Conservation (phyloP, 148 eudicot genomes). For the Mesembryanthemum crystallinum region DNA sequence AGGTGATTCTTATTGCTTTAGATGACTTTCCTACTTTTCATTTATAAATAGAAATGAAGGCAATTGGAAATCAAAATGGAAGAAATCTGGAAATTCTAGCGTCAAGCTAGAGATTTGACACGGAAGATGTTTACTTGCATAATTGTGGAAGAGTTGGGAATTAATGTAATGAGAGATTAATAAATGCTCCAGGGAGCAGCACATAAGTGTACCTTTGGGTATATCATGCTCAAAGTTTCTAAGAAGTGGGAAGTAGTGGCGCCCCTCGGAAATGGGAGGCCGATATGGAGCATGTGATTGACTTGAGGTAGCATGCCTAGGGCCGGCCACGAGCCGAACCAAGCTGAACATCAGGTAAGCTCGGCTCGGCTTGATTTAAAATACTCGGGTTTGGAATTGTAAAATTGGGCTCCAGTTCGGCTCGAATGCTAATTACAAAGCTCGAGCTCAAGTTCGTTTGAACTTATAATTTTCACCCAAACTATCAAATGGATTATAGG, state of each 20-base stretch:
- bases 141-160: background rate
- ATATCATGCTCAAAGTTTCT: background rate
- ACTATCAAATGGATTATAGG: no score
- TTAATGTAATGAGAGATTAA: background rate
- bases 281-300: background rate
- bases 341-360: no score
- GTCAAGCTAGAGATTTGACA: background rate
- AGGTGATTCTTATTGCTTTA: conserved; percentile 35
- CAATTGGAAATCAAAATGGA: background rate
- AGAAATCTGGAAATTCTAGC: background rate
- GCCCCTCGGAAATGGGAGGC: background rate
- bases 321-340: no score
- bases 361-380: no score
- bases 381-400: no score
- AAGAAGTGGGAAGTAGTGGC: background rate
- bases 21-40: background rate
- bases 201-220: background rate
- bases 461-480: no score
- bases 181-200: background rate
- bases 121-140: background rate
- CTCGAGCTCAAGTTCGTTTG: no score
- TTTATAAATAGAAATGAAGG: background rate
- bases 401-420: no score
- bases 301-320: no score
- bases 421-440: no score